Evolutionary conservation across 2,329 filamentous ascomycete species (phyloP).

Genomic region (Zalaria sp.): DNA sequence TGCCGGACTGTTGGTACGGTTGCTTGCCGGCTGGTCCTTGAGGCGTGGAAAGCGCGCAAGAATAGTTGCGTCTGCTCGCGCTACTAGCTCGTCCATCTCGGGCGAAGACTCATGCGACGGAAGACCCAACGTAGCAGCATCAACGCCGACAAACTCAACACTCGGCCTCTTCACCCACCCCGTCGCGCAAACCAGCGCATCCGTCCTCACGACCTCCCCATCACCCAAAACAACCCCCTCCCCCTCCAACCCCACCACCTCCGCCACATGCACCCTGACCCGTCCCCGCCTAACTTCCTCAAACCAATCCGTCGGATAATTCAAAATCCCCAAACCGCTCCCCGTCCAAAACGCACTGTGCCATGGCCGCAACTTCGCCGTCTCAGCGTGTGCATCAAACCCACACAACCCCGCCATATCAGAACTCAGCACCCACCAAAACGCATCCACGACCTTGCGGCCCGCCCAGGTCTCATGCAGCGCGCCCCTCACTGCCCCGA

Average conservation of each 20-base stretch:
- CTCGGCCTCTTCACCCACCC: conserved; percentile 41
- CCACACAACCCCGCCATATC: conserved; percentile 37
- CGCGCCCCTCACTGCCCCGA: conserved; percentile 37
- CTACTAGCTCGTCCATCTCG: conserved; percentile 19
- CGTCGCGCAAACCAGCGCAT: conserved; percentile 41
- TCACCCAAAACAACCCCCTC: conserved; percentile 34
- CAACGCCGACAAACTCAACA: conserved; percentile 33
- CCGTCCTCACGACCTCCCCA: conserved; percentile 28
- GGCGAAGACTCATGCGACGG: neutral
- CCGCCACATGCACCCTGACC: conserved; percentile 42
- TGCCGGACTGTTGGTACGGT: neutral
- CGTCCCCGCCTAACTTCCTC: conserved; percentile 38
- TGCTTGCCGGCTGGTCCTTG: conserved; percentile 29
- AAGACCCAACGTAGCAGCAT: conserved; percentile 9
- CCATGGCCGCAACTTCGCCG: conserved; percentile 28
- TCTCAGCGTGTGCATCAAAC: conserved; percentile 28
- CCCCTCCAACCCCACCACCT: conserved; percentile 35
- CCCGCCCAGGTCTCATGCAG: conserved; percentile 45
- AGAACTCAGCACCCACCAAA: conserved; percentile 41
- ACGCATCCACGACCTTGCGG: conserved; percentile 38
- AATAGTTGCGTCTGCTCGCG: conserved; percentile 37
- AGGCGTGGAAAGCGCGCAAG: conserved; percentile 39
- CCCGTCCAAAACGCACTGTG: conserved; percentile 37
- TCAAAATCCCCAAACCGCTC: conserved; percentile 44
- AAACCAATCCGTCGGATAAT: conserved; percentile 43